A percentile compares a stretch with the other conserved stretches of the same genome.
Conservation (phyloP, 768 basidiomycete genomes). For the Rhizopogon roseolus region DNA sequence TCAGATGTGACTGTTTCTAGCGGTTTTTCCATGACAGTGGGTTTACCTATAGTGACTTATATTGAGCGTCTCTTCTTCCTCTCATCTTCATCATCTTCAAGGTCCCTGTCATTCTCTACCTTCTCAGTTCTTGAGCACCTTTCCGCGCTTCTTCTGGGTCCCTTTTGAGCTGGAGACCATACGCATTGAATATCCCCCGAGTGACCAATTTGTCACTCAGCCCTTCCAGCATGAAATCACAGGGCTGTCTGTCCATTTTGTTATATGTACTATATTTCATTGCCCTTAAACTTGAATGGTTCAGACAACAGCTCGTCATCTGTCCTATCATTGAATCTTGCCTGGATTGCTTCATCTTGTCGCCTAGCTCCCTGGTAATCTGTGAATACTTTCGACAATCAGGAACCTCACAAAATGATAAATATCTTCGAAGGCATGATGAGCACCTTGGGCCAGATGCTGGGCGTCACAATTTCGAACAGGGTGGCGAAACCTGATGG, state of each 20-base stretch:
- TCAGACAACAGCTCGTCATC: too few relatives aligned
- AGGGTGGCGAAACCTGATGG: too few relatives aligned
- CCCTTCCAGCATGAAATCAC: conserved; percentile 4
- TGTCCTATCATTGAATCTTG: too few relatives aligned
- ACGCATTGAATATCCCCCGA: conserved; percentile 9
- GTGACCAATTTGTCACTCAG: conserved; percentile 10
- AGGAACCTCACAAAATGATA: too few relatives aligned
- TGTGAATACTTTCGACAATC: too few relatives aligned
- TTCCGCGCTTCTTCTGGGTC: neutral
- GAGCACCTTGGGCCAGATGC: too few relatives aligned
- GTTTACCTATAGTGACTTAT: neutral
- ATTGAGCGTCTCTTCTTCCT: neutral
- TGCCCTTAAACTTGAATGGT: too few relatives aligned
- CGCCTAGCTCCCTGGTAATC: too few relatives aligned
- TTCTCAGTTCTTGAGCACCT: neutral
- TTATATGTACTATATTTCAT: neutral
- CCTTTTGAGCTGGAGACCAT: conserved; percentile 7
- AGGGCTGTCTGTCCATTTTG: neutral
- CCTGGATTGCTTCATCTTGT: too few relatives aligned
- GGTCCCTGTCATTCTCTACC: neutral
- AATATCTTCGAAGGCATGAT: too few relatives aligned
- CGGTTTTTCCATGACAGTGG: neutral
- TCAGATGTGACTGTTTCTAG: neutral
- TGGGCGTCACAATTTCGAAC: too few relatives aligned
- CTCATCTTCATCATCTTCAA: neutral